Conservation (phyloP, 352 stramenopile species). For the Phytopythium helicoides region DNA sequence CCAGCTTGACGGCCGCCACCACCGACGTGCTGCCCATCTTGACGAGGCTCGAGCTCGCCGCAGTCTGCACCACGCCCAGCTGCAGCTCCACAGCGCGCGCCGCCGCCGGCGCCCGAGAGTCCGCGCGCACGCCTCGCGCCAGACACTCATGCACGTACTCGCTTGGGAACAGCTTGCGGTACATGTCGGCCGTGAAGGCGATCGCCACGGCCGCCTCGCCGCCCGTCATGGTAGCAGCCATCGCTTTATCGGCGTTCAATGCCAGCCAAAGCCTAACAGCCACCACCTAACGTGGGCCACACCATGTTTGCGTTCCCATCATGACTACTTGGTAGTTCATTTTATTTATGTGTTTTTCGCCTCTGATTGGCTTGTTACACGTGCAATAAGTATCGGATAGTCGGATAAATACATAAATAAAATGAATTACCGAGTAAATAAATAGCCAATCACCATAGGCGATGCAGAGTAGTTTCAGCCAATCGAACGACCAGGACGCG, state of each 20-base stretch:
- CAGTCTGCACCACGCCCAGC: constrained; percentile 59
- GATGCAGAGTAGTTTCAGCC: too few relatives aligned
- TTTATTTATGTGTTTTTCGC: too few relatives aligned
- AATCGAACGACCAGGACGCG: too few relatives aligned
- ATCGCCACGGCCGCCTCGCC: constrained; percentile 28
- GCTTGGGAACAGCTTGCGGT: constrained; percentile 69
- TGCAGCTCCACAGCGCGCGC: constrained; percentile 58
- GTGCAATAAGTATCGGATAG: too few relatives aligned
- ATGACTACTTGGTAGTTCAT: too few relatives aligned
- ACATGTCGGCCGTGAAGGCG: constrained; percentile 66
- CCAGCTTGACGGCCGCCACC: constrained; percentile 67
- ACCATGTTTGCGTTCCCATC: too few relatives aligned
- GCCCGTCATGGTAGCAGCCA: not conserved
- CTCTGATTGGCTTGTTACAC: too few relatives aligned
- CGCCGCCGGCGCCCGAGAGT: constrained; percentile 49
- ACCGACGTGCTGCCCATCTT: constrained; percentile 75
- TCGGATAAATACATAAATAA: too few relatives aligned
- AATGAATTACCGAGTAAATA: too few relatives aligned
- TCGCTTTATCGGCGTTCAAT: not conserved
- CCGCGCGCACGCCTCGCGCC: constrained; percentile 49
- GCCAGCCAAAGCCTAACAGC: too few relatives aligned
- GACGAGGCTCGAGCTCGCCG: constrained; percentile 68
- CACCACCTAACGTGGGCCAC: too few relatives aligned
- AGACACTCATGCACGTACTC: constrained; percentile 72
- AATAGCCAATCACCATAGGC: too few relatives aligned